These are phyloP conservation scores for Yamadazyma scolyti DNA, from an alignment of 805 yeast genomes.

Conservation along the genomic window DNA sequence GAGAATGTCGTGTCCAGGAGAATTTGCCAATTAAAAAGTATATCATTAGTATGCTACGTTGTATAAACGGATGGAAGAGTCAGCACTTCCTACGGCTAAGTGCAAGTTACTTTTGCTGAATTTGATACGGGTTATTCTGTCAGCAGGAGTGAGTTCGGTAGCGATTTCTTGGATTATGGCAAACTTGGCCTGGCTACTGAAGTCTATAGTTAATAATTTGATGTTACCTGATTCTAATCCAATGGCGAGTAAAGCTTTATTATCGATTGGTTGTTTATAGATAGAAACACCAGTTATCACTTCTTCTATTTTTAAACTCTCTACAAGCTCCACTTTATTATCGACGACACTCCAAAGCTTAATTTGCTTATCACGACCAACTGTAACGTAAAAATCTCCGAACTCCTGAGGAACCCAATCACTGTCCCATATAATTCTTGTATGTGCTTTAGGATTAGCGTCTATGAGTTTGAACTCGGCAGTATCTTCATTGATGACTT, in stretches of 20 bases:
- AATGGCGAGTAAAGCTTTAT: constrained; percentile 40
- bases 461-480: constrained; percentile 38
- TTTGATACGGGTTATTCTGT: constrained; percentile 55
- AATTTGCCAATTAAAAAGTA: no score
- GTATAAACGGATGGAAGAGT: constrained; percentile 55
- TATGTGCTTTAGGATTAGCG: constrained; percentile 70
- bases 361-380: constrained; percentile 78
- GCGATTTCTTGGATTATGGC: constrained; percentile 29
- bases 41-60: no score
- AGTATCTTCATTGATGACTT: constrained; percentile 27
- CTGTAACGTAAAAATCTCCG: constrained; percentile 62
- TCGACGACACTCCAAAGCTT: constrained; percentile 63
- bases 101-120: constrained; percentile 44
- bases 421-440: constrained; percentile 94
- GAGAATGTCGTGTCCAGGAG: no score
- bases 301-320: constrained; percentile 42
- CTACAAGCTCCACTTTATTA: constrained; percentile 26
- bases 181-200: constrained; percentile 18
- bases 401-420: constrained; percentile 65
- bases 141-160: constrained; percentile 51
- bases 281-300: constrained; percentile 71
- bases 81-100: constrained; percentile 64
- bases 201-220: constrained; percentile 35
- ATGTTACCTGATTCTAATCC: constrained; percentile 74
- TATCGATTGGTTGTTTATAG: constrained; percentile 19